phyloP scores from a whole-genome alignment of 345 rosid genomes.

The Garcia nutans region DNA sequence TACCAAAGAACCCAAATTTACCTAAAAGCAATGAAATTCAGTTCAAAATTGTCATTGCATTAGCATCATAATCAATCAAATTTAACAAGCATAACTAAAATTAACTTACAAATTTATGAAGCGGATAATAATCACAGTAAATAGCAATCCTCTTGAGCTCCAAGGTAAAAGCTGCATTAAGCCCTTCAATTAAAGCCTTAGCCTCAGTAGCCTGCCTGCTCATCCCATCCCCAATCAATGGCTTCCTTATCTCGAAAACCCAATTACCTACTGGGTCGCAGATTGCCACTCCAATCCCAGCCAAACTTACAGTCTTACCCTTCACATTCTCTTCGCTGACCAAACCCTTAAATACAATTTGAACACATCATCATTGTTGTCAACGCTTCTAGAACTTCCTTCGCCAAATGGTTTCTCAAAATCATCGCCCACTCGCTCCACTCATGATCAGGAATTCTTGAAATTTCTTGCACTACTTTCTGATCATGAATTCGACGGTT shows the following conservation, averaged over 20 bases:
- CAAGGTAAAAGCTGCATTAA: slow-evolving; percentile 53
- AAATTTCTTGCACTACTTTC: slow-evolving; percentile 52
- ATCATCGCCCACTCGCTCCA: slow-evolving; percentile 57
- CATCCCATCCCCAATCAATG: slow-evolving; percentile 28
- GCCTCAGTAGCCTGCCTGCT: slow-evolving; percentile 40
- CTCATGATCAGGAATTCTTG: slow-evolving; percentile 47
- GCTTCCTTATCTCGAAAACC: slow-evolving; percentile 45
- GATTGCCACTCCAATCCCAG: slow-evolving; percentile 56
- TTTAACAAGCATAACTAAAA: neutral
- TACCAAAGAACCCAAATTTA: too few relatives aligned
- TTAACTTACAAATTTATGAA: slow-evolving; percentile 57
- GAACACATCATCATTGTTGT: slow-evolving; percentile 11
- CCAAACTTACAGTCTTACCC: slow-evolving; percentile 31
- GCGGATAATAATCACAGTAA: slow-evolving; percentile 35
- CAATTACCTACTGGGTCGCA: slow-evolving; percentile 43
- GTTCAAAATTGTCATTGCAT: neutral
- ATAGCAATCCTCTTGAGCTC: slow-evolving; percentile 52
- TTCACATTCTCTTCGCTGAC: slow-evolving; percentile 45
- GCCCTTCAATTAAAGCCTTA: slow-evolving; percentile 64
- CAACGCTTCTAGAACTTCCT: neutral
- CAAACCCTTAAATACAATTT: slow-evolving; percentile 42
- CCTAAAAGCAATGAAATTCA: neutral
- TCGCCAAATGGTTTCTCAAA: slow-evolving; percentile 41
- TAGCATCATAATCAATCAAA: neutral
- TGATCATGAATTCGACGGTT: slow-evolving; percentile 63